Percentiles rank a stretch among this genome's conserved stretches.
Conservation (phyloP, 2,329 filamentous ascomycete species). For the Aspergillus sp. region DNA sequence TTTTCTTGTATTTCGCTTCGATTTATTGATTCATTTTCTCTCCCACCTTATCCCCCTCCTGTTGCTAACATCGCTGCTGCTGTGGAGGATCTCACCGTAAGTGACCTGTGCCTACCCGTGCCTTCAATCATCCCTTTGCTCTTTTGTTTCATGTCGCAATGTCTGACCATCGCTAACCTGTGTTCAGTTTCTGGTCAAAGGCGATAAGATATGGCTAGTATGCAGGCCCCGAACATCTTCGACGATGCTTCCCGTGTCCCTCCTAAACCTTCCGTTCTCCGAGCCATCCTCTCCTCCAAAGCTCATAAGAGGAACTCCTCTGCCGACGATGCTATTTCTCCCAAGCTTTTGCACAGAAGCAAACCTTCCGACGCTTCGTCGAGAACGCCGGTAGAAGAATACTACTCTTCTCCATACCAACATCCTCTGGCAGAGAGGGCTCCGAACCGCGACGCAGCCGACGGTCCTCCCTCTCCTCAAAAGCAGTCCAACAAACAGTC, state of each 20-base stretch:
- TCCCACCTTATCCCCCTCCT: background rate
- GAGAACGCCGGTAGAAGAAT: slow-evolving; percentile 45
- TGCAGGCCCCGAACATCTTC: slow-evolving; percentile 29
- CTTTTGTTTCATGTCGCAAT: background rate
- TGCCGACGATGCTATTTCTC: slow-evolving; percentile 23
- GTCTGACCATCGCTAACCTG: slow-evolving; percentile 6
- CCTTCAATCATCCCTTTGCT: background rate
- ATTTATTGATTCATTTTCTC: background rate
- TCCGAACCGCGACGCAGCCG: slow-evolving; percentile 30
- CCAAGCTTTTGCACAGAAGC: slow-evolving; percentile 32
- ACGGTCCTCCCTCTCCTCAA: slow-evolving; percentile 18
- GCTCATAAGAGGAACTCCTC: slow-evolving; percentile 45
- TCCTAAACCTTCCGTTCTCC: slow-evolving; percentile 44
- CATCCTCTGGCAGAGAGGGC: slow-evolving; percentile 34
- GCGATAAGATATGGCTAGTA: slow-evolving; percentile 28
- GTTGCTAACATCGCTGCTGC: slow-evolving; percentile 1
- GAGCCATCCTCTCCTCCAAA: slow-evolving; percentile 50
- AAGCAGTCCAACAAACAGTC: slow-evolving; percentile 36
- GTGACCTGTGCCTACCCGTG: slow-evolving; percentile 8
- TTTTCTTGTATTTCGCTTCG: slow-evolving; percentile 2
- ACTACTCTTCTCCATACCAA: slow-evolving; percentile 36
- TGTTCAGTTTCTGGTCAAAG: slow-evolving; percentile 24
- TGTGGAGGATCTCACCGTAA: slow-evolving; percentile 7
- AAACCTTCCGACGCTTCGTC: slow-evolving; percentile 35
- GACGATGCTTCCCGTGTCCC: slow-evolving; percentile 31